Base-by-base conservation (phyloP, 441 rosid species). In the Francoa sonchifolia region DNA sequence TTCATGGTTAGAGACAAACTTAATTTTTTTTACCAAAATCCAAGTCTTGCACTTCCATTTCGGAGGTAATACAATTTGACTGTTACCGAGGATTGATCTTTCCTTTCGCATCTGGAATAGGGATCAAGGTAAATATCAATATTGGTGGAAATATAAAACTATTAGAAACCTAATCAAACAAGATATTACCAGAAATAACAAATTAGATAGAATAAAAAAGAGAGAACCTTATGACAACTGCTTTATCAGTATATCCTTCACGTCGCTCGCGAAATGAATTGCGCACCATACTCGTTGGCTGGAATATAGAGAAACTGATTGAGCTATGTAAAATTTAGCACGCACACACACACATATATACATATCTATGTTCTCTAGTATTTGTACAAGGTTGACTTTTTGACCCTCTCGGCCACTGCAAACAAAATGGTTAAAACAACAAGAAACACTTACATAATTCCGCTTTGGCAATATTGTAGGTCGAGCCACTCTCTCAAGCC, bases 21-120 rank as follows among this genome's bases (percentile, higher is more conserved):
- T 44, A 33, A 50, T 39, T 3, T 4, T 12, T 39, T 85, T 73
- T 54, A 90, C 99, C 99, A 90, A 71, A 90, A 71, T 65, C 99
- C 96, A 59, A 90, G 67, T 59, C 95, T 65, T 50, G 90, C 96
- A 69, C 96, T 90, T 53, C 99, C 99, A 65, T 76, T 90, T 46
- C 69, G 81, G 60, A 82, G 79, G 62, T 86, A 90, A 63, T 90
- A 86, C 55, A 90, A 46, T 56, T 81, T 86, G 43, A 86, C 59
- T 20, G 94, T 67, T 49, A 90, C 61, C 38, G 99, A 73, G 42
- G 99, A 77, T 55, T 76, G 96, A 63, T 90, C 96, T 49, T 78
- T 87, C 60, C 96, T 80, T 20, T 79, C 82, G 69, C 98, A 90
- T 78, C 98, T 90, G 55, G 25, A 53, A 51, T 27, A 46, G 38